These are phyloP conservation scores for Pseudogymnoascus sp. DNA, from an alignment of 2,329 filamentous ascomycete genomes.

Conservation along the genomic window DNA sequence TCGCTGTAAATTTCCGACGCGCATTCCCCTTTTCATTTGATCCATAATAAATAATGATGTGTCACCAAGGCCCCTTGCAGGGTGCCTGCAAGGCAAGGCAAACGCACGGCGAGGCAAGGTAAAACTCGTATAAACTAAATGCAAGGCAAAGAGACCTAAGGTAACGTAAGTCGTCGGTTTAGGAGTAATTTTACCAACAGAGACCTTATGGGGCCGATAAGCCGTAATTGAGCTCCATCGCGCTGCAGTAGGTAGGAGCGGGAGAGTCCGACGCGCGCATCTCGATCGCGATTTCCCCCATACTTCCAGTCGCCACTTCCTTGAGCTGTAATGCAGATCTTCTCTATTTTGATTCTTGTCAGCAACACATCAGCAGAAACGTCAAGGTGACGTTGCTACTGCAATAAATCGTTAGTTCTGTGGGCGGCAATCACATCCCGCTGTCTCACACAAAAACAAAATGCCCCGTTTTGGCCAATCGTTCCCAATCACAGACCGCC, in stretches of 20 bases:
- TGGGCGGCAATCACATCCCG: slow-evolving; percentile 1
- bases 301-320: background rate
- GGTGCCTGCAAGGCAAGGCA: background rate
- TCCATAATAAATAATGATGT: background rate
- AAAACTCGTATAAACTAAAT: background rate
- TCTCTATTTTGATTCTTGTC: background rate
- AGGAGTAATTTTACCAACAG: background rate
- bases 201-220: background rate
- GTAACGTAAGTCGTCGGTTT: background rate
- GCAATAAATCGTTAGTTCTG: slow-evolving; percentile 2
- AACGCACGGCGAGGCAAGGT: background rate
- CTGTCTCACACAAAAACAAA: background rate
- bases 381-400: background rate
- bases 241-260: background rate
- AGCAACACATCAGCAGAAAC: background rate
- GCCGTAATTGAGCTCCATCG: background rate
- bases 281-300: background rate
- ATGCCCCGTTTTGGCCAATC: background rate
- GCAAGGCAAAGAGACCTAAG: background rate
- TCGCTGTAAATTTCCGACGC: background rate
- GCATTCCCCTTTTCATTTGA: background rate
- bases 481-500: background rate
- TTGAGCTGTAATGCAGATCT: background rate
- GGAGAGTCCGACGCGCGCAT: background rate
- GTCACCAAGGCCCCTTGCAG: background rate